A percentile compares a stretch with the other conserved stretches of the same genome.
These are phyloP conservation scores for Wallacemonas sp. DNA, from an alignment of 208 protist species.

Conservation along the genomic window DNA sequence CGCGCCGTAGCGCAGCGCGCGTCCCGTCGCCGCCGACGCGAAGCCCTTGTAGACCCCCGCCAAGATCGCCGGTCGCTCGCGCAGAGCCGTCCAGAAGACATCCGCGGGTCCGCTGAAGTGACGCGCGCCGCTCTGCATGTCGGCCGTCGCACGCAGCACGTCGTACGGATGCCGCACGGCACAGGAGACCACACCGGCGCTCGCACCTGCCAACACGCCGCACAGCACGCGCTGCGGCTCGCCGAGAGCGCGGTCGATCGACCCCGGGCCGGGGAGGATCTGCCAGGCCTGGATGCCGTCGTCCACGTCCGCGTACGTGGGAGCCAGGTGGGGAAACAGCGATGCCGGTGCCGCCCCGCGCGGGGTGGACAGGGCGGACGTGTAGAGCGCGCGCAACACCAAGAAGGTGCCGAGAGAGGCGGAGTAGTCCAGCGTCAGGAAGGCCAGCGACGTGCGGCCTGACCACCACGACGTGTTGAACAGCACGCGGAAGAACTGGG, in stretches of 20 bases:
- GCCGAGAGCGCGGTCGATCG: not conserved
- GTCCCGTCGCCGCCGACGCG: conserved; percentile 27
- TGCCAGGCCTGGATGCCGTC: not conserved
- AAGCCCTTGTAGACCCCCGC: conserved; percentile 64
- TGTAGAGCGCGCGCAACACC: conserved; percentile 23
- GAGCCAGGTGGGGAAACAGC: not conserved
- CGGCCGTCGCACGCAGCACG: conserved; percentile 73
- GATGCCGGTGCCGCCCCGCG: not conserved
- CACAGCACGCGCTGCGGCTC: conserved; percentile 6
- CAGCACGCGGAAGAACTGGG: conserved; percentile 72
- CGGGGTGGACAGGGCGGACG: conserved; percentile 14
- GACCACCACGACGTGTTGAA: conserved; percentile 70
- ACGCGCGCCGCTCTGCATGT: conserved; percentile 34
- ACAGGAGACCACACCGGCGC: conserved; percentile 49
- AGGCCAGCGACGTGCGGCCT: conserved; percentile 42
- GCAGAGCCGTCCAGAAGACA: conserved; percentile 62
- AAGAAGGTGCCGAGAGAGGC: conserved; percentile 51
- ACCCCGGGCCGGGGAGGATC: not conserved
- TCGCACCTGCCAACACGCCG: conserved; percentile 66
- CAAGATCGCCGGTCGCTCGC: conserved; percentile 56
- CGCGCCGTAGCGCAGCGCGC: conserved; percentile 42
- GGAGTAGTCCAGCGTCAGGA: conserved; percentile 35
- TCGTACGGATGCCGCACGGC: conserved; percentile 73
- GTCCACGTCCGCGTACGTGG: not conserved
- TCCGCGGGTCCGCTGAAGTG: conserved; percentile 55